Evolutionary conservation across 371 early-diverging fungal genomes (phyloP).

Genomic region (Mortierella polycephala): DNA sequence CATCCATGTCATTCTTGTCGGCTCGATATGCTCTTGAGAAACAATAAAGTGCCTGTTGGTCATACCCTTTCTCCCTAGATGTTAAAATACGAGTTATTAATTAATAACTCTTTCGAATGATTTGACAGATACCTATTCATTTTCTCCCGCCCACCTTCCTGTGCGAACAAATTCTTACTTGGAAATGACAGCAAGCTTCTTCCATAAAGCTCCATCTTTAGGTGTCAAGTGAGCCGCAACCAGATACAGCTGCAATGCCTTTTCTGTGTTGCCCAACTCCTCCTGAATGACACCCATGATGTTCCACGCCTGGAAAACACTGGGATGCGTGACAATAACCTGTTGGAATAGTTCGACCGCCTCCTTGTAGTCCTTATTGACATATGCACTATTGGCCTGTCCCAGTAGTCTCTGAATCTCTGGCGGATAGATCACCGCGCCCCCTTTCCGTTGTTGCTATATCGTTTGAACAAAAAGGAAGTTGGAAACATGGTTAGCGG

Average conservation of each 20-base stretch:
- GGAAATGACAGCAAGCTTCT: conserved; percentile 79
- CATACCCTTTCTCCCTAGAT: conserved; percentile 70
- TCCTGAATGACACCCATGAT: conserved; percentile 93
- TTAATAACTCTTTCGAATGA: conserved; percentile 4
- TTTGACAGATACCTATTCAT: no score
- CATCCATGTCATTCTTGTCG: conserved; percentile 74
- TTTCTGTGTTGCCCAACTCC: conserved; percentile 80
- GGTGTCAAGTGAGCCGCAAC: conserved; percentile 92
- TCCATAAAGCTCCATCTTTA: conserved; percentile 86
- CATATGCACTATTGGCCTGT: conserved; percentile 78
- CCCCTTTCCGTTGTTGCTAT: conserved; percentile 53
- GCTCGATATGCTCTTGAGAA: conserved; percentile 71
- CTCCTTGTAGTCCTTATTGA: conserved; percentile 69
- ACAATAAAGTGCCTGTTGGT: conserved; percentile 87
- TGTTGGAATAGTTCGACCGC: conserved; percentile 80
- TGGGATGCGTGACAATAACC: conserved; percentile 76
- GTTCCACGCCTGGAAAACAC: conserved; percentile 83
- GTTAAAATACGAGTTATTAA: background rate
- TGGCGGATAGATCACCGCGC: conserved; percentile 51
- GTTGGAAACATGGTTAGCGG: no score
- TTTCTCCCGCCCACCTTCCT: no score
- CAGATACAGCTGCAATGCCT: conserved; percentile 83
- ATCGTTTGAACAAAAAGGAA: conserved; percentile 8
- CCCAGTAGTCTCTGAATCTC: conserved; percentile 75
- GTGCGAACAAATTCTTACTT: conserved; percentile 57